These are phyloP conservation scores for Lasiodiplodia gonubiensis DNA, from an alignment of 2,329 filamentous ascomycete genomes.

Conservation along the genomic window DNA sequence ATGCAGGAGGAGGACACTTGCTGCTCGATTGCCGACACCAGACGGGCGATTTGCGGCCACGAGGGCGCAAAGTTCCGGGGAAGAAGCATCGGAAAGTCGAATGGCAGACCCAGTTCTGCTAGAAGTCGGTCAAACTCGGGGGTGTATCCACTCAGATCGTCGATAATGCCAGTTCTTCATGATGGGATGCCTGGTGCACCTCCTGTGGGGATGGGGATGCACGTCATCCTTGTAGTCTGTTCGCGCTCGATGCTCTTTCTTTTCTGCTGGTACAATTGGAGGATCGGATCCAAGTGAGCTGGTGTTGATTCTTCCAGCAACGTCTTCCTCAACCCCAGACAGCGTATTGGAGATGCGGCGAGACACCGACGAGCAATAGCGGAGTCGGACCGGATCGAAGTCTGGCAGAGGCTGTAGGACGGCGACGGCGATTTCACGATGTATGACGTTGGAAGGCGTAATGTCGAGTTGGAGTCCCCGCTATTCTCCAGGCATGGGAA, in stretches of 20 bases:
- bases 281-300: background rate
- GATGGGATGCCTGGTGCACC: background rate
- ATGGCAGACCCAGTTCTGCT: background rate
- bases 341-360: background rate
- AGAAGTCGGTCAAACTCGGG: background rate
- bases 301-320: background rate
- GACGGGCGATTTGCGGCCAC: background rate
- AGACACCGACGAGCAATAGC: background rate
- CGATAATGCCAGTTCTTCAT: conserved; percentile 1
- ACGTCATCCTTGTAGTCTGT: conserved; percentile 5
- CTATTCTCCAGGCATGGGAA: conserved; percentile 12
- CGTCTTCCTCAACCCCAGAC: too few species aligned
- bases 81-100: conserved; percentile 3
- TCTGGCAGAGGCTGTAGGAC: background rate
- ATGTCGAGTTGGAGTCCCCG: background rate
- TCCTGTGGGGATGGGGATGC: conserved; percentile 9
- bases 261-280: background rate
- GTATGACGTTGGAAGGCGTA: conserved; percentile 14
- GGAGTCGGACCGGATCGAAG: background rate
- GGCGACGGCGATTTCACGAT: conserved; percentile 7
- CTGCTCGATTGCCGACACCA: background rate
- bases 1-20: background rate
- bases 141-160: background rate
- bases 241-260: background rate
- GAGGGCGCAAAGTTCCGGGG: background rate